Base-by-base conservation (phyloP, 148 eudicot genomes). In the Mesembryanthemum crystallinum region DNA sequence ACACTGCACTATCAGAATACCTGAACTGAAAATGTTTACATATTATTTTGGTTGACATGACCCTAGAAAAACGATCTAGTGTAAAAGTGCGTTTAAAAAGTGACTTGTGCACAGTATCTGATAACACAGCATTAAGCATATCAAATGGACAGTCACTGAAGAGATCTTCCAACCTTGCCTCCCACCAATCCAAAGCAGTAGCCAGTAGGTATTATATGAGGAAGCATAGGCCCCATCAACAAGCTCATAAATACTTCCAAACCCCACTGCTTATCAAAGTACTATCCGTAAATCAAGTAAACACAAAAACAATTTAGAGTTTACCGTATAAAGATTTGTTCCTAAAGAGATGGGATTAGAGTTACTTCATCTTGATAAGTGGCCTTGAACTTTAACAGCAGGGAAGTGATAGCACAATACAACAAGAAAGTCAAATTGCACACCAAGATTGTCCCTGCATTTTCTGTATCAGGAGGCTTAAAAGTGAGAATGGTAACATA, bases 151-250 rank as follows among this genome's bases (percentile, higher is more conserved):
- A 89, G 47, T 98, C 99, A 45, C 65, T 82, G 69, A 95, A 95
- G 73, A 95, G 86, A 76, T 89, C 94, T 83, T 95, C 98, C 37
- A 95, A 79, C 76, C 99, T 89, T 59, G 89, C 86, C 64, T 95
- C 99, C 99, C 99, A 95, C 78, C 99, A 78, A 73, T 95, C 98
- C 81, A 92, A 86, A 71, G 97, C 98, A 21, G 73, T n/a, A n/a
- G n/a, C n/a, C n/a, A n/a, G n/a, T 71, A 7, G 99, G 98, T 25
- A 97, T 95, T 83, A 95, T 92, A 76, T 95, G 98, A n/a, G 5
- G 98, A 92, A 30, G 98, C 99, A 84, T 95, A 92, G 20, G 96
- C 98, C 43, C 99, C 99, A 67, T 95, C 99, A 64, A 95, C 99
- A 64, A 95, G 97, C 81, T 95, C 99, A 81, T 95, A 97, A 21